Base-by-base conservation (phyloP, 805 yeast genomes). In the Vanderwaltozyma yarrowii region DNA sequence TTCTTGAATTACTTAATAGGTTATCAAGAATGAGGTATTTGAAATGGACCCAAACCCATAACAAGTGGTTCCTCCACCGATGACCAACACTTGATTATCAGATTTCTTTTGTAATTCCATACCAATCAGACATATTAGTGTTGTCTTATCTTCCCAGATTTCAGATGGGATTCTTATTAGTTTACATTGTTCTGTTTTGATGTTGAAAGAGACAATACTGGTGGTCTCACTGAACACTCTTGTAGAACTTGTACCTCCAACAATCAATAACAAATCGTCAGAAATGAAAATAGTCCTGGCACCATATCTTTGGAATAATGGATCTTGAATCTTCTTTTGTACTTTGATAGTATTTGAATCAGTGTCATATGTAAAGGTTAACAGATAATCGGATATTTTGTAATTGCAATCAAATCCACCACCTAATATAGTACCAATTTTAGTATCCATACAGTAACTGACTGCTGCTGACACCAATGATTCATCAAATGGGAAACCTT, bases 1-100 rank as follows among this genome's bases (percentile, higher is more conserved):
- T n/a, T n/a, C n/a, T n/a, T n/a, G n/a, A 3, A 5, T 29, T 16
- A 8, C 4, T n/a, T 19, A n/a, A 20, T 27, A 27, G 18, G 13
- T 15, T 18, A 30, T 24, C 4, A 24, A 3, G 10, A 30, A 30
- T 4, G 30, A 17, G 3, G 30, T 26, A 33, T 72, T 71, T 69
- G 73, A 70, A 16, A 66, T 67, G 0, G 78, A 65, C 0, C 94
- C 94, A 60, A 82, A 84, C 1, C 88, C 80, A 46, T 79, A 83
- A 52, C 94, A 83, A 1, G 82, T 85, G 0, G 82, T 88, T 3
- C 94, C 94, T 3, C 94, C 89, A 8, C 78, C 81, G 31, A 74
- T 45, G 3, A 58, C 32, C 16, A 59, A 37, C 6, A 54, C 16
- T 5, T 45, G 45, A 2, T 41, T 39, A n/a, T 45, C 33, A 3